Evolutionary conservation across 2,329 filamentous ascomycete species (phyloP).

Genomic region (Fusarium sulawesiense): DNA sequence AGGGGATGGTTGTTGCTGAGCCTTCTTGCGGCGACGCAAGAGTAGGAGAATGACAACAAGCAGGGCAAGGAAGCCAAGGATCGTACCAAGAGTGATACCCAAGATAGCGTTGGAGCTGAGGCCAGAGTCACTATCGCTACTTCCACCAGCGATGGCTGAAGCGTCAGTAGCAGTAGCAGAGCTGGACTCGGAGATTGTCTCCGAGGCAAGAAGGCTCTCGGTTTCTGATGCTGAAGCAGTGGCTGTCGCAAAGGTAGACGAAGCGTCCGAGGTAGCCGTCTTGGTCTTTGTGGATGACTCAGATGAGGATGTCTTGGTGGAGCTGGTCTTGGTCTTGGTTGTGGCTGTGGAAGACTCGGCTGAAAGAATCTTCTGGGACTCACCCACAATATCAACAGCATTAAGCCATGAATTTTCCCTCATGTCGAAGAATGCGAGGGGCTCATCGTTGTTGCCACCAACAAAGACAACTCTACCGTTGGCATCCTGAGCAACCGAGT

Average conservation of each 20-base stretch:
- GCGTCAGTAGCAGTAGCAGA: constrained; percentile 41
- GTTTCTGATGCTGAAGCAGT: constrained; percentile 35
- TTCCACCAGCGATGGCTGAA: constrained; percentile 45
- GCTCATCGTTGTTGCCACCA: constrained; percentile 75
- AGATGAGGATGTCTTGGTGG: constrained; percentile 39
- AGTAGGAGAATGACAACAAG: constrained; percentile 79
- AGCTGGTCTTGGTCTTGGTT: constrained; percentile 23
- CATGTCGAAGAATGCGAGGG: constrained; percentile 82
- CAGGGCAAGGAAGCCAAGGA: constrained; percentile 77
- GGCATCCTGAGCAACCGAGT: constrained; percentile 75
- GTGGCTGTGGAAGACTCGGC: constrained; percentile 14
- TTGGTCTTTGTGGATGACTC: constrained; percentile 46
- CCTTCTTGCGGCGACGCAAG: constrained; percentile 60
- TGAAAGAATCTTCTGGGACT: constrained; percentile 56
- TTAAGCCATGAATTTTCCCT: constrained; percentile 83
- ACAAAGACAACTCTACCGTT: constrained; percentile 79
- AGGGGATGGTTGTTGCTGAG: constrained; percentile 46
- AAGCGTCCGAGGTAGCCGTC: constrained; percentile 36
- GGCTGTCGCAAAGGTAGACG: constrained; percentile 45
- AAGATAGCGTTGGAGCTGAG: constrained; percentile 69
- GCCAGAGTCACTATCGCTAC: constrained; percentile 47
- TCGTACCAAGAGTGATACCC: constrained; percentile 83
- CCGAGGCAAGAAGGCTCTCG: constrained; percentile 39
- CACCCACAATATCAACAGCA: constrained; percentile 70
- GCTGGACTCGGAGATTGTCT: constrained; percentile 43